Evolutionary conservation across 2,329 filamentous ascomycete species (phyloP).

Genomic region (Samsoniella hepiali): DNA sequence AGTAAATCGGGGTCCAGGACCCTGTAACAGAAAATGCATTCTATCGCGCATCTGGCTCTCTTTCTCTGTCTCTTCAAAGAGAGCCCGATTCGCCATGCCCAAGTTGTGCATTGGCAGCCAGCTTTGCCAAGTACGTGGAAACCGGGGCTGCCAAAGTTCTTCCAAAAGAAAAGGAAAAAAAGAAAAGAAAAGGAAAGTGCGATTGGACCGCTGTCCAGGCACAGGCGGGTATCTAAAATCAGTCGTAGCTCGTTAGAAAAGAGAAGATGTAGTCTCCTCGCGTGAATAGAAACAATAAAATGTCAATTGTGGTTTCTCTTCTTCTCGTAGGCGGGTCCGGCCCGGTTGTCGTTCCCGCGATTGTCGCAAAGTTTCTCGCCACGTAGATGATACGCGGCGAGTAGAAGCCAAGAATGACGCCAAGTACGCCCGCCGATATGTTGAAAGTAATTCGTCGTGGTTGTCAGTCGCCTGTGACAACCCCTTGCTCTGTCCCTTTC

Average conservation of each 20-base stretch:
- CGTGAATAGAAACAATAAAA: not conserved
- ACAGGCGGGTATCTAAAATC: not conserved
- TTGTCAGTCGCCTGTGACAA: not conserved
- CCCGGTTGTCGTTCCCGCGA: not conserved
- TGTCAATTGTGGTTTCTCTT: not conserved
- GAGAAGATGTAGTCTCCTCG: not conserved
- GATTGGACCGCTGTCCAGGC: not conserved
- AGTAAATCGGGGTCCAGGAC: constrained; percentile 16
- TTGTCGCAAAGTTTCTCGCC: not conserved
- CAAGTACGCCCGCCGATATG: constrained; percentile 5
- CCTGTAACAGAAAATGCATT: constrained; percentile 16
- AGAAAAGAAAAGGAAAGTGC: not conserved
- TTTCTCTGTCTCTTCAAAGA: not conserved
- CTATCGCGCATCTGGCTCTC: not conserved
- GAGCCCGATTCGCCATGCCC: not conserved
- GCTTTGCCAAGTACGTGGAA: not conserved
- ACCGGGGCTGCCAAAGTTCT: not conserved
- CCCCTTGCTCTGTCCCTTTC: not conserved
- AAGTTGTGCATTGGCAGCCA: not conserved
- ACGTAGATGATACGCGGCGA: not conserved
- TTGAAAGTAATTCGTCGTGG: not conserved
- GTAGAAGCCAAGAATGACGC: not conserved
- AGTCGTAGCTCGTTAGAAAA: not conserved
- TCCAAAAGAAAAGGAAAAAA: too few species aligned
- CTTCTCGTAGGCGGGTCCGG: not conserved